Percentiles rank a stretch among this genome's conserved stretches.
These are phyloP conservation scores for Bisporella sp. DNA, from an alignment of 2,329 filamentous ascomycete species.

Conservation along the genomic window DNA sequence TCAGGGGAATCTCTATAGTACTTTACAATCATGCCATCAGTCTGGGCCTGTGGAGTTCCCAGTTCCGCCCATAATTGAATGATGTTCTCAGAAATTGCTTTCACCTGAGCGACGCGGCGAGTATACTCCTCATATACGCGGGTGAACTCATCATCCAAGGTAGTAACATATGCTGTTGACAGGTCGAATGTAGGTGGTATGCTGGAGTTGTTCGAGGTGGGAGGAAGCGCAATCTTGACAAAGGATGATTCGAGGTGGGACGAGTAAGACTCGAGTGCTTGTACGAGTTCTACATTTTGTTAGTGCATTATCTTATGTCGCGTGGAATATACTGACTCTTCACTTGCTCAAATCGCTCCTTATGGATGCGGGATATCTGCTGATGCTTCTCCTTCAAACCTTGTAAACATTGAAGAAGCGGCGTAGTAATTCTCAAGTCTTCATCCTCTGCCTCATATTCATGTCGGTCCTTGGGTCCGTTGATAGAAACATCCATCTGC, in stretches of 20 bases:
- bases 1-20: slow-evolving; percentile 86
- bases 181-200: slow-evolving; percentile 83
- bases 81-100: slow-evolving; percentile 71
- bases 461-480: slow-evolving; percentile 61
- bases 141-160: slow-evolving; percentile 84
- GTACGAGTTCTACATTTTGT: slow-evolving; percentile 66
- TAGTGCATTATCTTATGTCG: slow-evolving; percentile 5
- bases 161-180: slow-evolving; percentile 80
- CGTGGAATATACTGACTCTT: slow-evolving; percentile 57
- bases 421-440: slow-evolving; percentile 72
- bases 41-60: slow-evolving; percentile 88
- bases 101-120: slow-evolving; percentile 69
- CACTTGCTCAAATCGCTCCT: slow-evolving; percentile 90
- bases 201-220: slow-evolving; percentile 67
- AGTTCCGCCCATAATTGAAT: slow-evolving; percentile 95
- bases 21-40: slow-evolving; percentile 80
- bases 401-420: slow-evolving; percentile 73
- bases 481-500: slow-evolving; percentile 88
- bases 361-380: slow-evolving; percentile 74
- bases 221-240: slow-evolving; percentile 77
- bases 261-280: slow-evolving; percentile 92
- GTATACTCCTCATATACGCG: slow-evolving; percentile 96
- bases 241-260: slow-evolving; percentile 90
- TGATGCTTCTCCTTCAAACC: slow-evolving; percentile 78
- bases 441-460: slow-evolving; percentile 59